Percentiles rank a stretch among this genome's conserved stretches.
Conservation (phyloP, 148 eudicot genomes). For the Chenopodium suecicum region DNA sequence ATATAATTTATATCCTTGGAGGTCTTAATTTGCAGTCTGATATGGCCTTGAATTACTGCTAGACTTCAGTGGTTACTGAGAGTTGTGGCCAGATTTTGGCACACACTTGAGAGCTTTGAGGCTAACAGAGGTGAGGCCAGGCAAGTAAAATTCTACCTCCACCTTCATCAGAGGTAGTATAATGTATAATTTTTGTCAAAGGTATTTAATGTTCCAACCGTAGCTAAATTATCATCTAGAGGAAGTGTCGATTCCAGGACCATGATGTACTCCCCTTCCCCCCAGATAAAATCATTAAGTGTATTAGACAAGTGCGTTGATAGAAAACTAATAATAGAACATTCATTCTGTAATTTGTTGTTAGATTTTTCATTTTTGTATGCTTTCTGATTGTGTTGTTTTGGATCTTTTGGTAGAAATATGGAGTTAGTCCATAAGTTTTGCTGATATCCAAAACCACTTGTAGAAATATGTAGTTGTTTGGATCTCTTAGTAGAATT, state of each 20-base stretch:
- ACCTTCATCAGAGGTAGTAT: slow-evolving; percentile 10
- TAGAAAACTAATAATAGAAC: slow-evolving; percentile 20
- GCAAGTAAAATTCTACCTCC: slow-evolving; percentile 16
- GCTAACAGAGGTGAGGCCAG: slow-evolving; percentile 15
- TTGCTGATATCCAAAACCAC: too few species aligned
- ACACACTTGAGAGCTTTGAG: slow-evolving; percentile 1
- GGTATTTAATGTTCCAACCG: slow-evolving; percentile 16
- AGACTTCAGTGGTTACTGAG: slow-evolving; percentile 4
- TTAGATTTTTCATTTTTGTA: neutral
- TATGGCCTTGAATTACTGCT: slow-evolving; percentile 8
- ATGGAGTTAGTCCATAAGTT: neutral
- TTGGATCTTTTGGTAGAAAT: neutral
- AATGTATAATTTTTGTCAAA: slow-evolving; percentile 26
- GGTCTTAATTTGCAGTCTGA: slow-evolving; percentile 10
- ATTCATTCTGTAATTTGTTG: slow-evolving; percentile 20
- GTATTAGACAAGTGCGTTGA: slow-evolving; percentile 10
- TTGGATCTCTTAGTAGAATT: too few species aligned
- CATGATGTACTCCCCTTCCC: slow-evolving; percentile 21
- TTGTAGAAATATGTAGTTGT: neutral
- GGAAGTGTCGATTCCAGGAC: neutral
- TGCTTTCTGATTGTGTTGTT: slow-evolving; percentile 13
- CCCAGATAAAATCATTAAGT: slow-evolving; percentile 16
- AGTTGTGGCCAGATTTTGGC: neutral
- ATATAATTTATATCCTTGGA: slow-evolving; percentile 19
- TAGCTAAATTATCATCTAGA: slow-evolving; percentile 15